Evolutionary conservation across 164 flowering plant species (phyloP).

Genomic region (Akebia trifoliata): DNA sequence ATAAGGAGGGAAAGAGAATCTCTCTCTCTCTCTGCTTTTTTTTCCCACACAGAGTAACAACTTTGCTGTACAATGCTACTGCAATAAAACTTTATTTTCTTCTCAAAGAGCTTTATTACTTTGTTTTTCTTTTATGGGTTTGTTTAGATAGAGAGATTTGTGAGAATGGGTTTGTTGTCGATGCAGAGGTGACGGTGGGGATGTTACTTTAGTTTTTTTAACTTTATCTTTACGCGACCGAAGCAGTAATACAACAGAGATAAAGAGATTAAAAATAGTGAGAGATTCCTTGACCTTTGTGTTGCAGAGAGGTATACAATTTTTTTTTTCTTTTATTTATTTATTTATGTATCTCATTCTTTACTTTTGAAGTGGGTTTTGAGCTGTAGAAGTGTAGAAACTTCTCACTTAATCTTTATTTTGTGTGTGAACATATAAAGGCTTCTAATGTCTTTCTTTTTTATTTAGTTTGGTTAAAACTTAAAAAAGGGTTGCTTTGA

Average conservation of each 20-base stretch:
- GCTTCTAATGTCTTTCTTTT: too few relatives aligned
- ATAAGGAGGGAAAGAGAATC: too few relatives aligned
- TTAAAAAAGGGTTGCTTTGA: not conserved
- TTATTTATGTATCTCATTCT: not conserved
- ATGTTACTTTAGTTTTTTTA: too few relatives aligned
- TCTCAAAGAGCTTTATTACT: not conserved
- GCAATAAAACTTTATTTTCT: too few relatives aligned
- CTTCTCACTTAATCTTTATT: too few relatives aligned
- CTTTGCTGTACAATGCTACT: too few relatives aligned
- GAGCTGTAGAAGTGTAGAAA: not conserved
- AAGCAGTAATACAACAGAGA: conserved; percentile 6
- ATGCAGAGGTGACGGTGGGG: too few relatives aligned
- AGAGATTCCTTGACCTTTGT: conserved; percentile 19
- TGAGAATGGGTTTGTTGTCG: too few relatives aligned
- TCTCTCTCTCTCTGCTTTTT: not conserved
- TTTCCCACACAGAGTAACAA: not conserved
- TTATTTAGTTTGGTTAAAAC: too few relatives aligned
- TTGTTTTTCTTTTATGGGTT: too few relatives aligned
- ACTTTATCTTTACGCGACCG: conserved; percentile 26
- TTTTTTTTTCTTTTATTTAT: not conserved
- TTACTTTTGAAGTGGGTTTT: conserved; percentile 22
- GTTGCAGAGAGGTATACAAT: not conserved
- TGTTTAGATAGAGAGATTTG: not conserved
- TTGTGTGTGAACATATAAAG: too few relatives aligned
- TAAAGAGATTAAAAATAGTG: not conserved